Evolutionary conservation across 176 grass and related monocot genomes (phyloP), one percentile per base, ranked within the genome.

Genomic region (Dactylis glomerata): DNA sequence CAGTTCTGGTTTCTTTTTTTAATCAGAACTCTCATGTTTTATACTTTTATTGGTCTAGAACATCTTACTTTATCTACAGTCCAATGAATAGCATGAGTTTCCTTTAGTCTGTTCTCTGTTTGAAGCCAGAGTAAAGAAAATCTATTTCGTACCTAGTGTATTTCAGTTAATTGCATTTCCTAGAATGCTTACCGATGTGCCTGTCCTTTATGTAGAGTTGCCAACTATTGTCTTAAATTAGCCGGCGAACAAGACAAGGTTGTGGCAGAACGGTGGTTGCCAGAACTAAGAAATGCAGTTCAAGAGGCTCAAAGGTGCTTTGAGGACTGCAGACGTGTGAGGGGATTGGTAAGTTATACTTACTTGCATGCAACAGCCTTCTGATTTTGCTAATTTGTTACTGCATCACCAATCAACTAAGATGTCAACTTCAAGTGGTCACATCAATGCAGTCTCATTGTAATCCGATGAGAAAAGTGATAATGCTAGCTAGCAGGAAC

Each of bases 141-240:
- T n/a, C 45, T 46, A 72, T 27, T 9, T 72, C 6, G 23, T 72
- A 72, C 7, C 23, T 46, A 72, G 34, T 67, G 7, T 27, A 27
- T 67, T 83, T 36, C 15, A 49, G 40, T 61, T 26, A 8, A 33
- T 12, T 70, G 37, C 76, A 79, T 11, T 74, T 75, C 49, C 28
- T 76, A 76, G n/a, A 61, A 84, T 70, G 52, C 17, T 20, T 65
- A 54, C 51, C 72, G 66, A 80, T 75, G 30, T 84, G 45, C 34
- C 33, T 24, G 85, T 78, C 36, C 45, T 44, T 80, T 78, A 77
- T 90, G 51, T 79, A 99, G 96, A 83, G 92, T 99, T 87, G 91
- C 87, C 61, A 99, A 94, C 84, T 95, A 99, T 63, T 99, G 93
- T 81, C 86, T 99, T 61, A 99, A 94, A 86, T 86, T 99, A 80